Conservation (phyloP, 495 filamentous ascomycete species). For the Penicillium lagena region DNA sequence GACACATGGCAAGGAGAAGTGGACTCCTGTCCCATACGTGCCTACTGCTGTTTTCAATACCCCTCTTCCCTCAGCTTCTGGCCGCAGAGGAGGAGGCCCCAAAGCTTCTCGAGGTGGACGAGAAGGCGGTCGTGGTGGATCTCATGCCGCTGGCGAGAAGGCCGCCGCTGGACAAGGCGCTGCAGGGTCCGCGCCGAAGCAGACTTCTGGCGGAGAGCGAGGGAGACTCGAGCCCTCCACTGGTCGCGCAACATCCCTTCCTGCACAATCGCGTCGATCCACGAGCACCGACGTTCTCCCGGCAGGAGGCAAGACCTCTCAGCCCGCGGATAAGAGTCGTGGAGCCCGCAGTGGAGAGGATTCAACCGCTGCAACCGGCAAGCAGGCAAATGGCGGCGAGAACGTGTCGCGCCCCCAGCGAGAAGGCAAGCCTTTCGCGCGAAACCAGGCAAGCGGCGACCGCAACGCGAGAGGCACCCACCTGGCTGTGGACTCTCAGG, state of each 20-base stretch:
- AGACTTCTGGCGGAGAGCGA: slow-evolving; percentile 27
- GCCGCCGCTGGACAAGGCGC: slow-evolving; percentile 21
- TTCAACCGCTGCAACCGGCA: slow-evolving; percentile 13
- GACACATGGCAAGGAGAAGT: slow-evolving; percentile 62
- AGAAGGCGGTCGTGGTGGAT: slow-evolving; percentile 48
- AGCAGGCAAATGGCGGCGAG: slow-evolving; percentile 23
- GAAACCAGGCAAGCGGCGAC: slow-evolving; percentile 30
- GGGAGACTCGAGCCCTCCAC: slow-evolving; percentile 32
- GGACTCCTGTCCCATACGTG: slow-evolving; percentile 66
- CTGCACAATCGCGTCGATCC: slow-evolving; percentile 33
- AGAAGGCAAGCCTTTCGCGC: slow-evolving; percentile 27
- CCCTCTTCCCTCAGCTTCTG: slow-evolving; percentile 54
- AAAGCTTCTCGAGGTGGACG: slow-evolving; percentile 47
- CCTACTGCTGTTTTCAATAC: slow-evolving; percentile 81
- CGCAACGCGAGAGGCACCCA: slow-evolving; percentile 21
- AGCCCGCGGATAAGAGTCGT: slow-evolving; percentile 27
- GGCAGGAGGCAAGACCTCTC: slow-evolving; percentile 24
- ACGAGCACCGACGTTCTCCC: slow-evolving; percentile 27
- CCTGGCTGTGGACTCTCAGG: slow-evolving; percentile 29
- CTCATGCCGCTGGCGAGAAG: slow-evolving; percentile 46
- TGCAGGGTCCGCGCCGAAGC: slow-evolving; percentile 24
- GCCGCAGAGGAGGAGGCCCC: slow-evolving; percentile 58
- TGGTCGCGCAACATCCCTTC: slow-evolving; percentile 35
- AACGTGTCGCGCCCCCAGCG: slow-evolving; percentile 24
- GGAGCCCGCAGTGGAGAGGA: slow-evolving; percentile 30